A percentile compares a stretch with the other conserved stretches of the same genome.
phyloP scores from a whole-genome alignment of 495 filamentous ascomycete species.

The Trichoderma asperelloides region DNA sequence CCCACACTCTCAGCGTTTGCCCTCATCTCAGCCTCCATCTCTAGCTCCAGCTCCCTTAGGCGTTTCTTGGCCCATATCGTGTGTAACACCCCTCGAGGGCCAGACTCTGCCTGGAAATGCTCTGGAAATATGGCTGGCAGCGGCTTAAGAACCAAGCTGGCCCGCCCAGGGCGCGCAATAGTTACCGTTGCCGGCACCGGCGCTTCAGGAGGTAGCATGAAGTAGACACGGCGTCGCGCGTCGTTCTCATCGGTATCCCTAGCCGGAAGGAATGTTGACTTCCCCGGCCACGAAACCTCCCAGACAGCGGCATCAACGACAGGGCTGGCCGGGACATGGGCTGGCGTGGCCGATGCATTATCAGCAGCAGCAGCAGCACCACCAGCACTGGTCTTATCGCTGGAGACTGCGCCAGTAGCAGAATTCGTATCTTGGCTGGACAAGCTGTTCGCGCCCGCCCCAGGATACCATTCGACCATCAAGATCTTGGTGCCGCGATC shows the following conservation, averaged over 20 bases:
- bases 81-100: slow-evolving; percentile 58
- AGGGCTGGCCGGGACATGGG: background rate
- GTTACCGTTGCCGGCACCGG: slow-evolving; percentile 59
- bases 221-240: slow-evolving; percentile 56
- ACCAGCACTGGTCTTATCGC: background rate
- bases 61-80: slow-evolving; percentile 77
- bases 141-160: slow-evolving; percentile 51
- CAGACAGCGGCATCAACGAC: slow-evolving; percentile 37
- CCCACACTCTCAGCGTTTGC: slow-evolving; percentile 69
- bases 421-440: background rate
- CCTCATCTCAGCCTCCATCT: slow-evolving; percentile 55
- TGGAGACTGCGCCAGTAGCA: background rate
- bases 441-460: slow-evolving; percentile 22
- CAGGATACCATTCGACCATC: slow-evolving; percentile 76
- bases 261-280: slow-evolving; percentile 55
- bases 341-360: background rate
- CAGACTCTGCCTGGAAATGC: slow-evolving; percentile 32
- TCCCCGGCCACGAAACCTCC: slow-evolving; percentile 71
- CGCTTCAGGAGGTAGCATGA: slow-evolving; percentile 58
- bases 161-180: slow-evolving; percentile 37
- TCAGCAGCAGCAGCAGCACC: slow-evolving; percentile 8
- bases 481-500: slow-evolving; percentile 79
- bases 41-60: slow-evolving; percentile 58
- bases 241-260: slow-evolving; percentile 37
- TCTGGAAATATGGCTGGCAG: slow-evolving; percentile 75